Conservation (phyloP, 2,329 filamentous ascomycete genomes). For the Cladophialophora yegresii region DNA sequence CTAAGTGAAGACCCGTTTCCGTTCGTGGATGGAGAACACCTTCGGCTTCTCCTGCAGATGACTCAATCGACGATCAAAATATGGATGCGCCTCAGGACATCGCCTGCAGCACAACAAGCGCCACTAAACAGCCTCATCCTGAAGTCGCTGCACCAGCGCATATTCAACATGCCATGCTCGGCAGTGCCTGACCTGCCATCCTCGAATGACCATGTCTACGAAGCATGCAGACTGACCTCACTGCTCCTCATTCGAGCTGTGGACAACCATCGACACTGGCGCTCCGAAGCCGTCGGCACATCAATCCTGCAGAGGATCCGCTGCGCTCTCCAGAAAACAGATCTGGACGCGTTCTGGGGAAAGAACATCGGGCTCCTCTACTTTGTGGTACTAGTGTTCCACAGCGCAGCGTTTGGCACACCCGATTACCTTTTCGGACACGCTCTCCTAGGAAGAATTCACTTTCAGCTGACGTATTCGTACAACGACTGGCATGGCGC, state of each 20-base stretch:
- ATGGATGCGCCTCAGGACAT: conserved; percentile 13
- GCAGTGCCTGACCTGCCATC: conserved; percentile 11
- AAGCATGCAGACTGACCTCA: conserved; percentile 22
- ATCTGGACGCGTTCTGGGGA: conserved; percentile 16
- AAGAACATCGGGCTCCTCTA: conserved; percentile 26
- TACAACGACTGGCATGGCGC: conserved; percentile 26
- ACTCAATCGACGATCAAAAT: conserved; percentile 21
- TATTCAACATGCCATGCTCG: conserved; percentile 21
- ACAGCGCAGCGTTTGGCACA: conserved; percentile 23
- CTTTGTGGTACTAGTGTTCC: conserved; percentile 23
- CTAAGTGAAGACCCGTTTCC: conserved; percentile 20
- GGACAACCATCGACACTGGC: conserved; percentile 10
- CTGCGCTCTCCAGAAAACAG: conserved; percentile 19
- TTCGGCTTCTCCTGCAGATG: conserved; percentile 20
- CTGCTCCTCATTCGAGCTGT: conserved; percentile 22
- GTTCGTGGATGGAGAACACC: conserved; percentile 8
- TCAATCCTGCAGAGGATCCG: conserved; percentile 9
- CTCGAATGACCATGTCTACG: conserved; percentile 21
- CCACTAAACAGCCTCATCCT: conserved; percentile 1
- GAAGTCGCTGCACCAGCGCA: conserved; percentile 9
- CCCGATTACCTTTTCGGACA: conserved; percentile 20
- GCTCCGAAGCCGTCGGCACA: conserved; percentile 1
- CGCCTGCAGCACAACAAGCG: background rate
- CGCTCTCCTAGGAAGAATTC: conserved; percentile 11
- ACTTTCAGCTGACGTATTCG: conserved; percentile 22